phyloP scores from a whole-genome alignment of 495 filamentous ascomycete genomes.

The Talaromyces nanjingensis region DNA sequence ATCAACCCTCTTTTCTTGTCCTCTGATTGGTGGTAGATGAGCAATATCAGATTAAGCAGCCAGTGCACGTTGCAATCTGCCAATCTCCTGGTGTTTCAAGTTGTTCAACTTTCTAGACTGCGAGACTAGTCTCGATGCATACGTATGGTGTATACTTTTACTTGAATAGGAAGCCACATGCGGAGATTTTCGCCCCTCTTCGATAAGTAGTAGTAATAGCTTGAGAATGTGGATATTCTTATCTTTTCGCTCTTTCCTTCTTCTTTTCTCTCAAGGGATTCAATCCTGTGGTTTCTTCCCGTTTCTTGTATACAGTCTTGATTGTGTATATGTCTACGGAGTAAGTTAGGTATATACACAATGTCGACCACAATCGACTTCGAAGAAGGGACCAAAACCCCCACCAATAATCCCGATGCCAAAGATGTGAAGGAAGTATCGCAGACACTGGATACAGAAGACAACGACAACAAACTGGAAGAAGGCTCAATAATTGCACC shows the following conservation, averaged over 20 bases:
- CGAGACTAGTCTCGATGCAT: background rate
- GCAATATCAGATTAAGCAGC: background rate
- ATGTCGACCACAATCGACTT: background rate
- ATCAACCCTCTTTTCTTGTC: background rate
- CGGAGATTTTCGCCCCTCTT: background rate
- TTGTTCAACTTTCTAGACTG: no score
- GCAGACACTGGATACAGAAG: background rate
- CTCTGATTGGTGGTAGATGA: background rate
- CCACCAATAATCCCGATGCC: background rate
- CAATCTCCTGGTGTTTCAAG: no score
- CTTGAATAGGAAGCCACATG: background rate
- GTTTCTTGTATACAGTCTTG: background rate
- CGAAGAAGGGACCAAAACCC: background rate
- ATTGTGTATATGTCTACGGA: background rate
- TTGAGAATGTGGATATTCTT: background rate
- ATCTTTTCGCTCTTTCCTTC: background rate
- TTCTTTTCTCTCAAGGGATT: background rate
- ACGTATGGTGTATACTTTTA: background rate
- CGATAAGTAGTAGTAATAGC: background rate
- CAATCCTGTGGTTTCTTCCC: background rate
- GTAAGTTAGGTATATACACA: background rate
- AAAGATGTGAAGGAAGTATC: background rate
- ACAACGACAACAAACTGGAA: slow-evolving; percentile 2
- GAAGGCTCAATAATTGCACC: slow-evolving; percentile 31
- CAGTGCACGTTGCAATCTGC: no score